These are phyloP conservation scores for Zygosaccharomyces sapae DNA, from an alignment of 1,139 yeast species.

Conservation along the genomic window DNA sequence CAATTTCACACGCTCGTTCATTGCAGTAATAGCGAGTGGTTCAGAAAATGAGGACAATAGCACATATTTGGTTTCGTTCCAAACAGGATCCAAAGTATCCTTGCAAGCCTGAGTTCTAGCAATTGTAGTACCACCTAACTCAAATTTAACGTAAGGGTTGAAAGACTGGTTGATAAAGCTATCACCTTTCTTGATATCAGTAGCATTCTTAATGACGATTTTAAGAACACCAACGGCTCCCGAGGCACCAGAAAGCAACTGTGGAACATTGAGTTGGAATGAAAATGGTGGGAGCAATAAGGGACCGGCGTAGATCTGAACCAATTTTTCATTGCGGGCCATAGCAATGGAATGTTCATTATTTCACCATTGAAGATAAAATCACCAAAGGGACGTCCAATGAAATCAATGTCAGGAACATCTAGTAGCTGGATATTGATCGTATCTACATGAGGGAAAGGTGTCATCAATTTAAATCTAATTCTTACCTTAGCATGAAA, in stretches of 20 bases:
- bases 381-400: slow-evolving; percentile 67
- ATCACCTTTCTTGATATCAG: slow-evolving; percentile 62
- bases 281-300: slow-evolving; percentile 84
- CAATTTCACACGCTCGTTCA: slow-evolving; percentile 72
- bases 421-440: slow-evolving; percentile 78
- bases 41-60: slow-evolving; percentile 75
- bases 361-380: slow-evolving; percentile 82
- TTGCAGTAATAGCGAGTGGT: slow-evolving; percentile 64
- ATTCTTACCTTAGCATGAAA: slow-evolving; percentile 69
- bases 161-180: slow-evolving; percentile 66
- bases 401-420: slow-evolving; percentile 83
- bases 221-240: slow-evolving; percentile 85
- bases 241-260: slow-evolving; percentile 79
- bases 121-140: slow-evolving; percentile 52
- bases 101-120: slow-evolving; percentile 65
- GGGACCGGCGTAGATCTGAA: slow-evolving; percentile 84
- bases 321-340: slow-evolving; percentile 79
- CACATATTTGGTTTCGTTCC: slow-evolving; percentile 75
- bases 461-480: slow-evolving; percentile 80
- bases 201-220: slow-evolving; percentile 62
- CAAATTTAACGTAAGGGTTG: slow-evolving; percentile 83
- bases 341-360: slow-evolving; percentile 79
- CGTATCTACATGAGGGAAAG: slow-evolving; percentile 91
- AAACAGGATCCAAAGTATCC: slow-evolving; percentile 66
- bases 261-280: slow-evolving; percentile 87